Evolutionary conservation across 2,329 filamentous ascomycete genomes (phyloP).

Genomic region (Trichoderma citrinoviride): DNA sequence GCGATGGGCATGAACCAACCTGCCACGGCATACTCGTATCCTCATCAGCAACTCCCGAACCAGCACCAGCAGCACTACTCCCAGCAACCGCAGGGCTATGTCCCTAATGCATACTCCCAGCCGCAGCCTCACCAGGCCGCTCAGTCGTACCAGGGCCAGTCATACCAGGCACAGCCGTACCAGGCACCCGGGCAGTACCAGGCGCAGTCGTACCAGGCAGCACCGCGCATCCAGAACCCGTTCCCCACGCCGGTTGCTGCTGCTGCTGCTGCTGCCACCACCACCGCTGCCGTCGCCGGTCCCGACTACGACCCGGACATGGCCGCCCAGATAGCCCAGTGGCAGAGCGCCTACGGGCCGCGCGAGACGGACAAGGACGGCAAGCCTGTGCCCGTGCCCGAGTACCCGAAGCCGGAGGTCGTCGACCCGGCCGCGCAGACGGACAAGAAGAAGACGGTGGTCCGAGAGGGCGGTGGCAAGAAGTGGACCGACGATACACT

Average conservation of each 20-base stretch:
- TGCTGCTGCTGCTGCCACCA: conserved; percentile 32
- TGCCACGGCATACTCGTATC: conserved; percentile 28
- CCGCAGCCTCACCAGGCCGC: conserved; percentile 35
- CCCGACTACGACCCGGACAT: conserved; percentile 69
- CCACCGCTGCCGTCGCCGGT: conserved; percentile 32
- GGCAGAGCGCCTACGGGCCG: conserved; percentile 83
- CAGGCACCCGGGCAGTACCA: conserved; percentile 33
- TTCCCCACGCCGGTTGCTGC: conserved; percentile 63
- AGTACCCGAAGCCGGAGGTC: conserved; percentile 34
- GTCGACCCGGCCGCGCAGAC: conserved; percentile 45
- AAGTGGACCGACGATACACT: conserved; percentile 86
- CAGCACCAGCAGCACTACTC: conserved; percentile 33
- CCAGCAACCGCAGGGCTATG: conserved; percentile 29
- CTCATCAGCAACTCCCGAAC: conserved; percentile 32
- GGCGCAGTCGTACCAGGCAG: conserved; percentile 46
- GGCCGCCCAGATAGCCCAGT: conserved; percentile 89
- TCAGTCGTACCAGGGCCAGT: conserved; percentile 35
- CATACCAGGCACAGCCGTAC: conserved; percentile 35
- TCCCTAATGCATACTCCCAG: conserved; percentile 11
- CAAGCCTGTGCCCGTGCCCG: conserved; percentile 31
- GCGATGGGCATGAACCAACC: conserved; percentile 31
- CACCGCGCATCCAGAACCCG: conserved; percentile 75
- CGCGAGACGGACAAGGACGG: conserved; percentile 49
- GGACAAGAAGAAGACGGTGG: conserved; percentile 79
- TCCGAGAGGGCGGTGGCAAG: conserved; percentile 84